phyloP scores from a whole-genome alignment of 2,329 filamentous ascomycete species.

The Cyphellophora europaea region DNA sequence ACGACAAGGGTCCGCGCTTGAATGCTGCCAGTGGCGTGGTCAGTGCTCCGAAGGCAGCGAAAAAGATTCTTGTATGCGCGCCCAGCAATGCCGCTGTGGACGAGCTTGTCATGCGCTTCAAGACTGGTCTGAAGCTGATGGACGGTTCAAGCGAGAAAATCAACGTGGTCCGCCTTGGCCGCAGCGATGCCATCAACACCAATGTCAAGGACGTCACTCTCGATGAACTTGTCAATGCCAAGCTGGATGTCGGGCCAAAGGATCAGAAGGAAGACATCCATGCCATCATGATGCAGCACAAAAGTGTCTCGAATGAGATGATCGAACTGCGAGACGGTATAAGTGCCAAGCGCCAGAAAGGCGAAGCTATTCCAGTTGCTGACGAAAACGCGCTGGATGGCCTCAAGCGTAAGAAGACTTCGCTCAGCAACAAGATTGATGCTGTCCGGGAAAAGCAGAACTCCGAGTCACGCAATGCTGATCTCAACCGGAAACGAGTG shows the following conservation, averaged over 20 bases:
- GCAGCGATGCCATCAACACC: conserved; percentile 84
- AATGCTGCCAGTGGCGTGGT: conserved; percentile 11
- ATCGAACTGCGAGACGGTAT: conserved; percentile 61
- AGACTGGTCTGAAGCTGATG: conserved; percentile 70
- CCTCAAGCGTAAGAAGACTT: conserved; percentile 65
- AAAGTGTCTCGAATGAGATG: conserved; percentile 55
- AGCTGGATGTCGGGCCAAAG: conserved; percentile 43
- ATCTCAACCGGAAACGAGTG: conserved; percentile 71
- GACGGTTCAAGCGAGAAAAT: conserved; percentile 65
- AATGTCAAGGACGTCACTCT: conserved; percentile 85
- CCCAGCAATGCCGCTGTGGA: conserved; percentile 97
- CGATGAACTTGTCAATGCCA: conserved; percentile 77
- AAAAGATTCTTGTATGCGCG: conserved; percentile 93
- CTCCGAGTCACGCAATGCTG: conserved; percentile 69
- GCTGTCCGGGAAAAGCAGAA: conserved; percentile 78
- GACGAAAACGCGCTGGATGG: conserved; percentile 70
- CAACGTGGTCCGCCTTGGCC: conserved; percentile 80
- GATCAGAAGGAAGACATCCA: conserved; percentile 41
- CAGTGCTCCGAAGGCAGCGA: conserved; percentile 38
- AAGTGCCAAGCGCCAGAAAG: conserved; percentile 53
- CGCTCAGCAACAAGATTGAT: conserved; percentile 76
- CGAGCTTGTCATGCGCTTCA: conserved; percentile 87
- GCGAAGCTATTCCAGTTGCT: conserved; percentile 30
- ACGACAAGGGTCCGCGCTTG: conserved; percentile 39
- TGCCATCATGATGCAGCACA: conserved; percentile 63